phyloP scores from a whole-genome alignment of 805 yeast species.

The Hanseniaspora occidentalis region DNA sequence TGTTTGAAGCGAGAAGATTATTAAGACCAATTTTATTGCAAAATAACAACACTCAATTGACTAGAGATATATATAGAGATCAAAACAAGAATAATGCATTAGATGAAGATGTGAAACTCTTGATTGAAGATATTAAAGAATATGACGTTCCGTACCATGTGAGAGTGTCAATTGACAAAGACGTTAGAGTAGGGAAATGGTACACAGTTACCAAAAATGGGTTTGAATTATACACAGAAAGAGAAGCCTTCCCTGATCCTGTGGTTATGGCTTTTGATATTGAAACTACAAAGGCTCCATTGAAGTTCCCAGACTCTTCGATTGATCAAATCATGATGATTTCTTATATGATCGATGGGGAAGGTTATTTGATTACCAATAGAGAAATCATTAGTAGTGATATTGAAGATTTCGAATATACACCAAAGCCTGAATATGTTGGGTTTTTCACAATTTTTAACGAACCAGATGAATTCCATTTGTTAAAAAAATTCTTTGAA shows the following conservation, averaged over 20 bases:
- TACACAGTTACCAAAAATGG: slow-evolving; percentile 62
- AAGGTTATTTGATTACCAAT: slow-evolving; percentile 86
- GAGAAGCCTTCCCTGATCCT: slow-evolving; percentile 93
- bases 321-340: slow-evolving; percentile 97
- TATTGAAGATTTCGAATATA: slow-evolving; percentile 92
- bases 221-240: slow-evolving; percentile 42
- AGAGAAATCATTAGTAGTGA: slow-evolving; percentile 90
- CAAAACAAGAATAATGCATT: slow-evolving; percentile 9
- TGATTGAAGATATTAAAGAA: slow-evolving; percentile 72
- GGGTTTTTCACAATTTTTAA: slow-evolving; percentile 85
- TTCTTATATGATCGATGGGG: slow-evolving; percentile 98
- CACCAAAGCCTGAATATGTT: slow-evolving; percentile 93
- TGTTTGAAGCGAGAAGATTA: slow-evolving; percentile 59
- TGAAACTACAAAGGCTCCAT: slow-evolving; percentile 92
- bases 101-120: slow-evolving; percentile 43
- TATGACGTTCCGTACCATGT: slow-evolving; percentile 96
- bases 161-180: slow-evolving; percentile 83
- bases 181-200: slow-evolving; percentile 93
- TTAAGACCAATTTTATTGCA: slow-evolving; percentile 58
- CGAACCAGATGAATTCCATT: slow-evolving; percentile 70
- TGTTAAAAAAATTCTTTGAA: slow-evolving; percentile 69
- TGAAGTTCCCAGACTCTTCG: slow-evolving; percentile 87
- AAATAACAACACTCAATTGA: slow-evolving; percentile 43
- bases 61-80: slow-evolving; percentile 42
- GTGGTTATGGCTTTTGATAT: slow-evolving; percentile 95